Conservation (phyloP, 495 filamentous ascomycete genomes). For the Chaetomium tenue region DNA sequence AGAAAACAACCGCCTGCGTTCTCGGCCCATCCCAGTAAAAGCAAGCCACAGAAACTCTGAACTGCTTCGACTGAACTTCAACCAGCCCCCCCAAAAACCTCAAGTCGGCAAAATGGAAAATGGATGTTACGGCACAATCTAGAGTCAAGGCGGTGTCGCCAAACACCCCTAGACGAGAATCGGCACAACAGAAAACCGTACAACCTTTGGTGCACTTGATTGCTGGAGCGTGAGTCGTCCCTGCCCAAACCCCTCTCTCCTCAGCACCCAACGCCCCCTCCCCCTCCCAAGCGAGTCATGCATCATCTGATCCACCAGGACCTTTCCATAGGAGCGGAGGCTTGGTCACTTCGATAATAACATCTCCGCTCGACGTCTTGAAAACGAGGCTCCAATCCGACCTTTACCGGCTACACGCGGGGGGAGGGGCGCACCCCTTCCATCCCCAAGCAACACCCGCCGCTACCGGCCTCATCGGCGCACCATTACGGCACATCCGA, state of each 20-base stretch:
- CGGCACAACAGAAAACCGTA: not conserved
- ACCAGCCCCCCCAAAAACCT: not conserved
- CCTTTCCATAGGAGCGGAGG: slow-evolving; percentile 1
- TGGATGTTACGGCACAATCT: not conserved
- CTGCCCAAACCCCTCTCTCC: not conserved
- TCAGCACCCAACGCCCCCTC: not conserved
- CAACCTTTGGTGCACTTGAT: not conserved
- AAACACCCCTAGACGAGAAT: not conserved
- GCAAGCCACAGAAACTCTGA: too few relatives aligned
- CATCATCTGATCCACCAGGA: not conserved
- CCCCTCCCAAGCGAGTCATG: not conserved
- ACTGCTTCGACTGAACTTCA: not conserved
- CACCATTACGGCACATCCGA: not conserved
- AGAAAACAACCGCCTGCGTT: too few relatives aligned
- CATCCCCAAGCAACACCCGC: not conserved
- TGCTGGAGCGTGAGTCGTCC: slow-evolving; percentile 6
- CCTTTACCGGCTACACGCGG: slow-evolving; percentile 3
- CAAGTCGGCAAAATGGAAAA: not conserved
- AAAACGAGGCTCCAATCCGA: slow-evolving; percentile 5
- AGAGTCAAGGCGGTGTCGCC: slow-evolving; percentile 5
- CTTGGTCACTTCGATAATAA: not conserved
- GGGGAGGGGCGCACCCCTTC: not conserved
- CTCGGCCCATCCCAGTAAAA: too few relatives aligned
- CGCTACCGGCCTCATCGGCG: not conserved
- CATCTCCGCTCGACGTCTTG: slow-evolving; percentile 3